Conservation (phyloP, 192 early-diverging fungal species). For the Radiomyces spectabilis region DNA sequence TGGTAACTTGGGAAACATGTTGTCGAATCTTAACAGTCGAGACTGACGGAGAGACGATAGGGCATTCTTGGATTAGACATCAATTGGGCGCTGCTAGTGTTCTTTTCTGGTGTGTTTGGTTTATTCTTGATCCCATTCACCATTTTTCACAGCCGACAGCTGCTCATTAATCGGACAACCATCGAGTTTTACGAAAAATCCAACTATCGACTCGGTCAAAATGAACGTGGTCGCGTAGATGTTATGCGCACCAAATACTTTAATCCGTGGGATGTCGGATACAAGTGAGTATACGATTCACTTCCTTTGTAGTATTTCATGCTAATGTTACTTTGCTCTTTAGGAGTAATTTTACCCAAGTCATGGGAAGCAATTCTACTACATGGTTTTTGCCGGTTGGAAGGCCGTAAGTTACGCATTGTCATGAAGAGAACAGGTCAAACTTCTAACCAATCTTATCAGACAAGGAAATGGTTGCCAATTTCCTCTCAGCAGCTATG, state of each 20-base stretch:
- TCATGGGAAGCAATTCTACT: slow-evolving; percentile 8
- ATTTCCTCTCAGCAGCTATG: slow-evolving; percentile 24
- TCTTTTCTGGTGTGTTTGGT: slow-evolving; percentile 35
- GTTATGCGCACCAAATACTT: slow-evolving; percentile 24
- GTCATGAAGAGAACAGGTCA: background rate
- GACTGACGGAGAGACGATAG: too few relatives aligned
- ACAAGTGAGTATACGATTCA: background rate
- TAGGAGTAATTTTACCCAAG: slow-evolving; percentile 25
- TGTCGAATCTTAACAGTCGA: too few relatives aligned
- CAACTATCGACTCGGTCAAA: slow-evolving; percentile 14
- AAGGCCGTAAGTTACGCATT: slow-evolving; percentile 15
- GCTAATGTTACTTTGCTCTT: background rate
- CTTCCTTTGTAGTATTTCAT: background rate
- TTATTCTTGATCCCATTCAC: slow-evolving; percentile 44
- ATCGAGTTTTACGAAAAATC: slow-evolving; percentile 40
- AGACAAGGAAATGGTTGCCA: slow-evolving; percentile 22
- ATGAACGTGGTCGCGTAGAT: slow-evolving; percentile 1
- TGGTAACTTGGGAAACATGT: slow-evolving; percentile 6
- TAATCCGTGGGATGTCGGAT: slow-evolving; percentile 30
- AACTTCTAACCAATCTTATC: background rate
- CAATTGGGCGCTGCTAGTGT: slow-evolving; percentile 30
- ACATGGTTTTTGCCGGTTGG: slow-evolving; percentile 21
- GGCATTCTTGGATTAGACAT: slow-evolving; percentile 25
- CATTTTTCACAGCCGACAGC: slow-evolving; percentile 34
- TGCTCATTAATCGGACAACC: slow-evolving; percentile 45